Conservation (phyloP, 78 protist genomes). For the Dictyostelium purpureum region DNA sequence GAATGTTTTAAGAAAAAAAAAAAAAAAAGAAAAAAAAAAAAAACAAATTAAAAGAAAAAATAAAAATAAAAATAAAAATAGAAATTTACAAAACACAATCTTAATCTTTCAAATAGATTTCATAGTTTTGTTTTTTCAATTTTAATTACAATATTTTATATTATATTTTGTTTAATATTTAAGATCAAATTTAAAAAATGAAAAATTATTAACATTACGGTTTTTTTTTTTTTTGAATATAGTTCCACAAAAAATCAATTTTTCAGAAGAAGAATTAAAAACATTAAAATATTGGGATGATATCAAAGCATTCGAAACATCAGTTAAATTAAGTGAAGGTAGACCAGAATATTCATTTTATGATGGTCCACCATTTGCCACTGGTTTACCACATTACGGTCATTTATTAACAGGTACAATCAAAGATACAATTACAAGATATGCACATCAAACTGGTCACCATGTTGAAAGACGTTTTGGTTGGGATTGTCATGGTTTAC, state of each 20-base stretch:
- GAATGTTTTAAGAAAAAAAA: too few species aligned
- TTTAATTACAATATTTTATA: too few species aligned
- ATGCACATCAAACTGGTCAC: constrained; percentile 97
- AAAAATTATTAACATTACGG: too few species aligned
- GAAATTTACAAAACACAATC: too few species aligned
- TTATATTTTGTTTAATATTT: neutral
- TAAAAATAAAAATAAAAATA: neutral
- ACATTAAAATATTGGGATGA: constrained; percentile 92
- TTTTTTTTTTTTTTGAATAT: neutral
- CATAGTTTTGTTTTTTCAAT: too few species aligned
- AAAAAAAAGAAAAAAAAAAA: neutral
- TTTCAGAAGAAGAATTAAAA: constrained; percentile 90
- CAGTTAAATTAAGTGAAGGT: constrained; percentile 90
- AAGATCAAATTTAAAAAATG: neutral
- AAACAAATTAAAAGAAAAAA: neutral
- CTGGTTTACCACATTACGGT: constrained; percentile 99
- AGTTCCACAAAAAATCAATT: constrained; percentile 87
- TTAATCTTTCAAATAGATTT: too few species aligned
- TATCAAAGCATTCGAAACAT: constrained; percentile 93
- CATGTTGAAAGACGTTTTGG: constrained; percentile 98
- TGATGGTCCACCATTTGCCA: constrained; percentile 99
- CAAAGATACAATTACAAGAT: constrained; percentile 98
- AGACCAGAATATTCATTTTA: constrained; percentile 91
- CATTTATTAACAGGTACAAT: constrained; percentile 99
- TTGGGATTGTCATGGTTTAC: constrained; percentile 99